Evolutionary conservation across 1,284 basidiomycete species (phyloP).

Genomic region (Sporisorium reilianum): DNA sequence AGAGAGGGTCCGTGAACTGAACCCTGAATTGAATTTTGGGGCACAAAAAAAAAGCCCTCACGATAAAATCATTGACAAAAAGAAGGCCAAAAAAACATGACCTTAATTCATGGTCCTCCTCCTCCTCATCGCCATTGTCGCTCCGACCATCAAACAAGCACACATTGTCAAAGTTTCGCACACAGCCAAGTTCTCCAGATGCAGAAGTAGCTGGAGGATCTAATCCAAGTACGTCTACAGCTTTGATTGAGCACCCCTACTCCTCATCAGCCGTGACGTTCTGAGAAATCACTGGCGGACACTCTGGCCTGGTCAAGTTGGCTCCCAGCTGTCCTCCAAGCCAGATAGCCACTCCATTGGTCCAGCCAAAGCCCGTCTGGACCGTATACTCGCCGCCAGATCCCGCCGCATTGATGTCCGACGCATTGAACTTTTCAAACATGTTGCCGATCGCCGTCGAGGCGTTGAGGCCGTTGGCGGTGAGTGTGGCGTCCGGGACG

Average conservation of each 20-base stretch:
- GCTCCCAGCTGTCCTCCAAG: slow-evolving; percentile 48
- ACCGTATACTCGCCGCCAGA: slow-evolving; percentile 80
- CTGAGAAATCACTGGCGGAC: slow-evolving; percentile 32
- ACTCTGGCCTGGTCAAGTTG: slow-evolving; percentile 41
- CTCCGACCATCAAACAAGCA: too few relatives aligned
- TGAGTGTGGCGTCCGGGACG: slow-evolving; percentile 29
- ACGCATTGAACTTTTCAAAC: slow-evolving; percentile 81
- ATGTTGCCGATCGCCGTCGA: slow-evolving; percentile 40
- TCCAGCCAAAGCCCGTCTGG: slow-evolving; percentile 72
- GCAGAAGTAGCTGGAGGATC: too few relatives aligned
- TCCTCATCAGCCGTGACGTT: slow-evolving; percentile 11
- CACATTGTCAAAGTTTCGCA: too few relatives aligned
- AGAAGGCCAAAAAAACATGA: background rate
- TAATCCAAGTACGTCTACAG: background rate
- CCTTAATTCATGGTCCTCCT: too few relatives aligned
- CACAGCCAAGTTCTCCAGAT: background rate
- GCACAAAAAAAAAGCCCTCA: background rate
- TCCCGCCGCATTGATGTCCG: slow-evolving; percentile 85
- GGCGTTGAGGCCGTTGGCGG: slow-evolving; percentile 57
- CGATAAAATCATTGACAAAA: background rate
- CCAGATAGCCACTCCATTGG: slow-evolving; percentile 48
- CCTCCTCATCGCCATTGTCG: too few relatives aligned
- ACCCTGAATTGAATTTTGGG: background rate
- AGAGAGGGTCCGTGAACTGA: slow-evolving; percentile 17
- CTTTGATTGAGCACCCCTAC: slow-evolving; percentile 7